Base-by-base conservation (phyloP, 257 asterid genomes). In the Gentiana dahurica region DNA sequence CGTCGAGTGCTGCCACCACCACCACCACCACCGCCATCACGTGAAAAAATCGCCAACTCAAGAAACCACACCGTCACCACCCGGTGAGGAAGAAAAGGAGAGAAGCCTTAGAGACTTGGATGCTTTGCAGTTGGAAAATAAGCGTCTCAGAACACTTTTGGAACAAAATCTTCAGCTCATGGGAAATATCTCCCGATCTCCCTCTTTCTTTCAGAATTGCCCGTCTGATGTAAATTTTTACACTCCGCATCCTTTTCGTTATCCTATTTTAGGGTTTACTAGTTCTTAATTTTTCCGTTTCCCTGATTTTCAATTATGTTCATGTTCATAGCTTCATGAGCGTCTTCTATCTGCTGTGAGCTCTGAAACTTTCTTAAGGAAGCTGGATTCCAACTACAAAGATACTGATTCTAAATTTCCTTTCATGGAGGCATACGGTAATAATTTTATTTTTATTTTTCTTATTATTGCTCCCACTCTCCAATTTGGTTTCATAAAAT, bases 401-500 rank as follows among this genome's bases (percentile, higher is more conserved):
- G 63, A 57, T 12, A 43, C 44, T 62, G 66, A 39, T 33, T 58
- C 66, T 73, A 53, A 68, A 43, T 86, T 86, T 74, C 94, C 93
- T 4, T 86, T 83, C 55, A 68, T 77, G 53, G 93, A 77, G 61
- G 75, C 87, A 48, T 71, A 94, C 78, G 95, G 97, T 89, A 65
- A 36, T 43, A 13, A 8, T 11, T 0, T 46, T 48, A 13, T 41
- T 41, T 2, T 41, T 10, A 10, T 41, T 41, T 41, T 41, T 10
- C 5, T 41, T 24, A 24, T 6, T 54, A 45, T 34, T 45, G 58
- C 46, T 56, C 46, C 8, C 5, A 4, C 9, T 41, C 24, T 24
- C 24, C 9, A 41, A 5, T 41, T 7, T 41, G 6, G 9, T 10
- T 41, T 41, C 46, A 41, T 41, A 7, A 5, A 41, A 41, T 10